A percentile compares a stretch with the other conserved stretches of the same genome.
Evolutionary conservation across 148 eudicot genomes (phyloP).

Genomic region (Selenicereus undatus): DNA sequence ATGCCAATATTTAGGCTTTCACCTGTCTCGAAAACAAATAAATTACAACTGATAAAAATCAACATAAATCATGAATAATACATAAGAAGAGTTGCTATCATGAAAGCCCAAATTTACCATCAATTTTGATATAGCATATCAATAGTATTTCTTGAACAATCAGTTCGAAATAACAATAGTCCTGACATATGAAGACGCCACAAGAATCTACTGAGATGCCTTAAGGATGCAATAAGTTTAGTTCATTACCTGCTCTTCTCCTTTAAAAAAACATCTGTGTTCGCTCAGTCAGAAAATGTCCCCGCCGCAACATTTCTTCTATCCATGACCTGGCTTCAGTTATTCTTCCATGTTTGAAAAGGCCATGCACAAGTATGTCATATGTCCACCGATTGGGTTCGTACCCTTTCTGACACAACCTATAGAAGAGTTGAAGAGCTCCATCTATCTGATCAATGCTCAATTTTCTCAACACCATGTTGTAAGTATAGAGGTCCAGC

Average conservation of each 20-base stretch:
- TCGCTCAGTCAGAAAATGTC: conserved; percentile 39
- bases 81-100: not conserved
- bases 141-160: not conserved
- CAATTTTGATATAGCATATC: not conserved
- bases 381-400: conserved; percentile 72
- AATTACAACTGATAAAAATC: not conserved
- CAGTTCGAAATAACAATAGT: not conserved
- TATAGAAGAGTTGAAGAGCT: conserved; percentile 44
- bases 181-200: not conserved
- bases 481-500: conserved; percentile 52
- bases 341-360: conserved; percentile 44
- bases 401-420: conserved; percentile 53
- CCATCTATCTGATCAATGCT: conserved; percentile 39
- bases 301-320: conserved; percentile 53
- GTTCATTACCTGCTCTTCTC: conserved; percentile 21
- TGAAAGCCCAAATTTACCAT: not conserved
- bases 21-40: not conserved
- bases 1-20: not conserved
- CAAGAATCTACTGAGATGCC: not conserved
- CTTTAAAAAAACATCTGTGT: not conserved
- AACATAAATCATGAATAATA: not conserved
- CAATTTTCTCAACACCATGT: conserved; percentile 61
- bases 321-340: conserved; percentile 50
- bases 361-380: conserved; percentile 48
- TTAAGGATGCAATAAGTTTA: not conserved